Evolutionary conservation across 306 rosid species (phyloP), one percentile per base, ranked within the genome.

Genomic region (Cucurbita argyrosperma): DNA sequence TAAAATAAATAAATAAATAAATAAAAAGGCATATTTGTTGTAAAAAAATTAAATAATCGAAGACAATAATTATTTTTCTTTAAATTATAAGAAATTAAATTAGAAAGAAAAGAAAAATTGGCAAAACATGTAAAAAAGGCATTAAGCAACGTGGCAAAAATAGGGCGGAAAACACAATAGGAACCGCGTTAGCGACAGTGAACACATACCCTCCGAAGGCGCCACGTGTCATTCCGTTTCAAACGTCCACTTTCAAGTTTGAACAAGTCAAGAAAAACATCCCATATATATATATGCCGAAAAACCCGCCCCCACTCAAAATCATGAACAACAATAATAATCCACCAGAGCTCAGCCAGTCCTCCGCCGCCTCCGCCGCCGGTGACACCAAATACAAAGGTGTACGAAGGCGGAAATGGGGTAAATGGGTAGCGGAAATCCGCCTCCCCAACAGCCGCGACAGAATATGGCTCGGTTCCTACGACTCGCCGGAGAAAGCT

Each of bases 381-480:
- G 37, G 52, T 1, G 71, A 65, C 13, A 40, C 71, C 53, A 65
- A 42, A 16, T 92, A 38, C 84, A 87, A 71, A 72, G 97, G 97
- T 0, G 92, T 92, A 0, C 83, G 96, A 0, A 88, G 88, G 84
- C 85, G 97, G 2, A 90, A 92, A 74, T 92, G 97, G 97, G 98
- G 96, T 5, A 92, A 88, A 63, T 92, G 80, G 75, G 98, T 90
- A 0, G 88, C 98, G 6, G 98, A 92, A 76, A 92, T 92, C 39
- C 85, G 98, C 1, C 82, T 90, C 1, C 98, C 98, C 43, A 92
- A 92, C 61, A 84, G 96, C 76, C 89, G 98, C 2, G 88, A 92
- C 54, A 74, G 98, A 18, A 92, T 92, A 10, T 92, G 98, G 98
- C 53, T 92, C 9, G 98, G 98, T 0, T 92, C 98, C 18, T 90